Conservation (phyloP, 1,284 basidiomycete genomes). For the Leccinum fuscescens region DNA sequence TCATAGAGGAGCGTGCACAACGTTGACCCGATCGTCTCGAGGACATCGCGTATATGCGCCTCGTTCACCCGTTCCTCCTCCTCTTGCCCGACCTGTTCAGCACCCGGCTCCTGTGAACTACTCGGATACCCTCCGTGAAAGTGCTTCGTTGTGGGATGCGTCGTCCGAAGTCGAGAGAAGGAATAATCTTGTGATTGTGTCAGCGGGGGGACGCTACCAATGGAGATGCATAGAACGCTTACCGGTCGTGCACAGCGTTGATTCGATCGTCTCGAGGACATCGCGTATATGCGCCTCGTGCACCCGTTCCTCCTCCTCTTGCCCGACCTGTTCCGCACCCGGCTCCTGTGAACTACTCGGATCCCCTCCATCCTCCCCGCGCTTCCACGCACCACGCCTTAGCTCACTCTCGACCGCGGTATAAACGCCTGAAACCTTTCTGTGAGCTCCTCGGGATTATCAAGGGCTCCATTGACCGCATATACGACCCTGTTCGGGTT, state of each 20-base stretch:
- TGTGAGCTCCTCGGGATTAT: slow-evolving; percentile 47
- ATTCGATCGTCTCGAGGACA: slow-evolving; percentile 72
- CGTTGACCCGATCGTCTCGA: too few relatives aligned
- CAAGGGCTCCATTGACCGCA: too few relatives aligned
- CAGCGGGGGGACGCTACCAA: neutral
- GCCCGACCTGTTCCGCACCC: slow-evolving; percentile 25
- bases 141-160: slow-evolving; percentile 80
- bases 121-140: slow-evolving; percentile 42
- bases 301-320: slow-evolving; percentile 16
- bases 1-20: too few relatives aligned
- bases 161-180: slow-evolving; percentile 72
- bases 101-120: too few relatives aligned
- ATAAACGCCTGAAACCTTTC: slow-evolving; percentile 72
- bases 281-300: slow-evolving; percentile 47
- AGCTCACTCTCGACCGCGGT: slow-evolving; percentile 56
- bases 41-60: too few relatives aligned
- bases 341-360: neutral
- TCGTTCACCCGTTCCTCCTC: too few relatives aligned
- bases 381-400: slow-evolving; percentile 24
- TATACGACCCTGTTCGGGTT: too few relatives aligned
- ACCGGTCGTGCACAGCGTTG: slow-evolving; percentile 59
- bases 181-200: slow-evolving; percentile 48
- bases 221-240: neutral
- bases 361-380: slow-evolving; percentile 20
- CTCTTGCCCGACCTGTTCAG: too few relatives aligned